phyloP scores from a whole-genome alignment of 139 green algal species.

The Picochlorum sp. region DNA sequence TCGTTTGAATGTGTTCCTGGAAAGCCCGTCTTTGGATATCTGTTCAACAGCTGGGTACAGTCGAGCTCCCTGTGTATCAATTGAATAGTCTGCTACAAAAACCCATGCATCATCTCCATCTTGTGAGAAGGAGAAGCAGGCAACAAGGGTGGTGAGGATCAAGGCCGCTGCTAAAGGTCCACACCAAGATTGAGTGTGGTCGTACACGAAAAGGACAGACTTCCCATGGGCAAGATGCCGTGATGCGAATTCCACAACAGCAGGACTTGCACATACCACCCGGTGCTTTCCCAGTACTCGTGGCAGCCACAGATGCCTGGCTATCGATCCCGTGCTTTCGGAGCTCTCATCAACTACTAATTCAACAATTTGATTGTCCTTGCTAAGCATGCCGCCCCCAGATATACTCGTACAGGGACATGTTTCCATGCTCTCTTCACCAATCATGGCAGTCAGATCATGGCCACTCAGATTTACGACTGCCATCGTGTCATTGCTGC shows the following conservation, averaged over 20 bases:
- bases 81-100: too few species aligned
- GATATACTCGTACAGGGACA: not conserved
- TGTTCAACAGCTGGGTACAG: not conserved
- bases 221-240: slow-evolving; percentile 13
- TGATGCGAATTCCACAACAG: slow-evolving; percentile 38
- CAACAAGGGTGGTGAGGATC: too few species aligned
- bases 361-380: not conserved
- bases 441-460: not conserved
- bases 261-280: slow-evolving; percentile 24
- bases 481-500: not conserved
- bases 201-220: not conserved
- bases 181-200: not conserved
- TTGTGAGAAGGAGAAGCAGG: too few species aligned
- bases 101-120: too few species aligned
- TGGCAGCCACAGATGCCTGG: too few species aligned
- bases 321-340: not conserved
- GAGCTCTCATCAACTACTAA: not conserved
- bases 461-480: not conserved
- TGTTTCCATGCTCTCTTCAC: not conserved
- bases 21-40: not conserved
- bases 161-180: not conserved
- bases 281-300: slow-evolving; percentile 6
- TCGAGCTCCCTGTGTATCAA: not conserved
- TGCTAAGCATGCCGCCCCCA: not conserved
- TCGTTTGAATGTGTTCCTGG: slow-evolving; percentile 16